Evolutionary conservation across 106 monocot species (phyloP).

Genomic region (Allium sativum): DNA sequence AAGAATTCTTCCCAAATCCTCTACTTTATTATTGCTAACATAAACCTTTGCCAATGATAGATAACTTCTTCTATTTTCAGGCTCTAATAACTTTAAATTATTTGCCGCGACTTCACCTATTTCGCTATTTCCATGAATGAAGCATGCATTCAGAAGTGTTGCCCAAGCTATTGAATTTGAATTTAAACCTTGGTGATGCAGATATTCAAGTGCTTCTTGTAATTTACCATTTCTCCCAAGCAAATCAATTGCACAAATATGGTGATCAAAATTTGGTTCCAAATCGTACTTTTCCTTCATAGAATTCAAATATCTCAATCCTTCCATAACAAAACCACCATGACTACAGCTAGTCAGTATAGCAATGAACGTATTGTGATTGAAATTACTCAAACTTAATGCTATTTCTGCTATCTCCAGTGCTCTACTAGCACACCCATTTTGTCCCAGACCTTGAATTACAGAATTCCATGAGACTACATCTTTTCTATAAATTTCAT

Average conservation of each 20-base stretch:
- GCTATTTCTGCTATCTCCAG: conserved; percentile 29
- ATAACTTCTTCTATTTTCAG: conserved; percentile 8
- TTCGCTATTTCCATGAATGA: conserved; percentile 15
- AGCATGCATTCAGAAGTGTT: conserved; percentile 33
- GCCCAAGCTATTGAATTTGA: conserved; percentile 25
- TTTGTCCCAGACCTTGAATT: conserved; percentile 44
- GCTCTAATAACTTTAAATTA: conserved; percentile 19
- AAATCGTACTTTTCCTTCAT: conserved; percentile 25
- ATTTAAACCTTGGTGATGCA: conserved; percentile 9
- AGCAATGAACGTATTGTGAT: conserved; percentile 32
- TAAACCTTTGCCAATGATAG: conserved; percentile 10
- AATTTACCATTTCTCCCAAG: conserved; percentile 38
- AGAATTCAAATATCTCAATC: conserved; percentile 25
- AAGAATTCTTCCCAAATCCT: conserved; percentile 11
- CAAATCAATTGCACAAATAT: conserved; percentile 35
- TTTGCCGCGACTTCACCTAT: conserved; percentile 22
- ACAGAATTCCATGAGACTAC: conserved; percentile 35
- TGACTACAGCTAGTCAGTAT: conserved; percentile 52
- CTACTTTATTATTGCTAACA: conserved; percentile 2
- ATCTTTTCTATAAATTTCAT: conserved; percentile 25
- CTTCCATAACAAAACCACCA: conserved; percentile 28
- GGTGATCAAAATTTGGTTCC: conserved; percentile 23
- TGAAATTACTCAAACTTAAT: conserved; percentile 19
- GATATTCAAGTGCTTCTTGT: conserved; percentile 16
- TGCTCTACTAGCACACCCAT: conserved; percentile 23